phyloP scores from a whole-genome alignment of 768 basidiomycete genomes.

The Lactarius hatsudake region DNA sequence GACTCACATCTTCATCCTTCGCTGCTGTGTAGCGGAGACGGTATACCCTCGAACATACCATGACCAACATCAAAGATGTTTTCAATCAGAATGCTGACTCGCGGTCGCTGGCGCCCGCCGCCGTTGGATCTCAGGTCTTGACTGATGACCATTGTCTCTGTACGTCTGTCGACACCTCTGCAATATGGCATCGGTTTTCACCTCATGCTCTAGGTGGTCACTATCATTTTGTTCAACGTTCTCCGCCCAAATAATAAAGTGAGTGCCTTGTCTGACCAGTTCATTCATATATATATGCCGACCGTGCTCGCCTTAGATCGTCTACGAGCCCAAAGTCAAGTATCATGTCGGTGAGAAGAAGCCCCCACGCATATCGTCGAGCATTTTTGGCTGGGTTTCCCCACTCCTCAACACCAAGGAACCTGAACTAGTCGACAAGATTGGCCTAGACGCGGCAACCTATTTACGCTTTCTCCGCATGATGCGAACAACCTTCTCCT shows the following conservation, averaged over 20 bases:
- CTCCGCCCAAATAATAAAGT: conserved; percentile 90
- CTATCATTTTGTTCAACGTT: conserved; percentile 75
- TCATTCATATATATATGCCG: neutral
- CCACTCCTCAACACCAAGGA: conserved; percentile 83
- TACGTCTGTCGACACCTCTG: conserved; percentile 38
- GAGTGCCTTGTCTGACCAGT: conserved; percentile 18
- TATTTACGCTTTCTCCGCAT: conserved; percentile 91
- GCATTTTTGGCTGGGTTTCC: conserved; percentile 85
- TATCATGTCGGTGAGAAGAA: conserved; percentile 76
- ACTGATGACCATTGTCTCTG: conserved; percentile 71
- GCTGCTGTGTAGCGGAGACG: conserved; percentile 1
- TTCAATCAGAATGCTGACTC: conserved; percentile 35
- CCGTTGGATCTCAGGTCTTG: conserved; percentile 76
- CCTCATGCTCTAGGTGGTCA: conserved; percentile 46
- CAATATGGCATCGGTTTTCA: conserved; percentile 7
- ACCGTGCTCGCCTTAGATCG: conserved; percentile 48
- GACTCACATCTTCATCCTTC: neutral
- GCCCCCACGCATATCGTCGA: conserved; percentile 79
- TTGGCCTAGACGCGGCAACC: conserved; percentile 90
- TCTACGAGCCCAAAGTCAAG: conserved; percentile 93
- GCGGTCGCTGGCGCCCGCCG: conserved; percentile 74
- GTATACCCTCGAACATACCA: conserved; percentile 20
- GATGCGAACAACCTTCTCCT: conserved; percentile 68
- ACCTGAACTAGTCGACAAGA: conserved; percentile 81
- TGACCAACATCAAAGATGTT: conserved; percentile 36